phyloP scores from a whole-genome alignment of 1,284 basidiomycete genomes.

The Somion occarium region DNA sequence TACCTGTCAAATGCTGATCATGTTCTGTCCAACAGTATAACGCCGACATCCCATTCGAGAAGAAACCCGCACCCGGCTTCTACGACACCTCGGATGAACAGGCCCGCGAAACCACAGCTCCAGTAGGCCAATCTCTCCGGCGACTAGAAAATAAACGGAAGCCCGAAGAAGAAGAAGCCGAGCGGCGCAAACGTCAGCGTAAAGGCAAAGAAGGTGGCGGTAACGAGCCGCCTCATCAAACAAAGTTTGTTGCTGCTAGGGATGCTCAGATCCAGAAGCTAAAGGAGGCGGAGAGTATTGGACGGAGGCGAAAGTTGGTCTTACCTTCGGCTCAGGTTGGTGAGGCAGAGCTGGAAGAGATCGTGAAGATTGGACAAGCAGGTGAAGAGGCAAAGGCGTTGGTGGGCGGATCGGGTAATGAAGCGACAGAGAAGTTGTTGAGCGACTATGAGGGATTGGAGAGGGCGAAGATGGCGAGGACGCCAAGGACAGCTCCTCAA shows the following conservation, averaged over 20 bases:
- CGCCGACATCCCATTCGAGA: slow-evolving; percentile 98
- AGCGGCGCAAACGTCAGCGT: slow-evolving; percentile 81
- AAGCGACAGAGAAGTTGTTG: slow-evolving; percentile 82
- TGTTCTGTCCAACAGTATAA: slow-evolving; percentile 94
- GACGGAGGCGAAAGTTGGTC: slow-evolving; percentile 80
- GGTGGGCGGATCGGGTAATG: slow-evolving; percentile 72
- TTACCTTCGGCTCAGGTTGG: slow-evolving; percentile 92
- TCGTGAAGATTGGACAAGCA: slow-evolving; percentile 96
- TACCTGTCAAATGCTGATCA: not conserved
- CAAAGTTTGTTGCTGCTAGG: slow-evolving; percentile 89
- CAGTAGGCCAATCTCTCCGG: slow-evolving; percentile 88
- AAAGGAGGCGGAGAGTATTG: slow-evolving; percentile 95
- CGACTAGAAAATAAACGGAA: slow-evolving; percentile 90
- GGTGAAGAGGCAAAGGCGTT: slow-evolving; percentile 85
- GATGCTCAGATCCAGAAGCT: slow-evolving; percentile 97
- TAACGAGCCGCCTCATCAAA: slow-evolving; percentile 59
- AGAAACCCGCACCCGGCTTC: slow-evolving; percentile 92
- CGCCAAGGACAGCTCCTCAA: slow-evolving; percentile 88
- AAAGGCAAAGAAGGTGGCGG: slow-evolving; percentile 64
- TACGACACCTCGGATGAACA: slow-evolving; percentile 97
- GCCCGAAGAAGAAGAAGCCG: slow-evolving; percentile 84
- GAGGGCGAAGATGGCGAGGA: slow-evolving; percentile 85
- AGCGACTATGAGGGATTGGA: slow-evolving; percentile 92
- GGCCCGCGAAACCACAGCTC: slow-evolving; percentile 82
- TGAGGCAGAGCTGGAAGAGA: slow-evolving; percentile 95